A percentile compares a stretch with the other conserved stretches of the same genome.
Evolutionary conservation across 2,329 filamentous ascomycete genomes (phyloP).

Genomic region (Knufia petricola): DNA sequence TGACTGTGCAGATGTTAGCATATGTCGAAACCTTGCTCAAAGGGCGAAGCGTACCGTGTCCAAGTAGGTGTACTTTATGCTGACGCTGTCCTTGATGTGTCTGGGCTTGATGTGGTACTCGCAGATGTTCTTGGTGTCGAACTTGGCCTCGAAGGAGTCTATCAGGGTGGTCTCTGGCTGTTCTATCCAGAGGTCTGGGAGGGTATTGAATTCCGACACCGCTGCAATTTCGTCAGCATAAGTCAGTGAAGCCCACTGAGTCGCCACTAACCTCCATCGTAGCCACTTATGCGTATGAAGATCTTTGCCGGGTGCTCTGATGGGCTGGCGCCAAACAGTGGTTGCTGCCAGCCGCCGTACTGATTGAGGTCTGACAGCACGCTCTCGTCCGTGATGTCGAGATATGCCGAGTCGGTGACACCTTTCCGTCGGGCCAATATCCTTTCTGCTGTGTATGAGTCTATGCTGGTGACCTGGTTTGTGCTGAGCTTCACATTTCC

Average conservation of each 20-base stretch:
- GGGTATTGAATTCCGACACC: constrained; percentile 10
- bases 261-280: constrained; percentile 12
- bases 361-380: constrained; percentile 49
- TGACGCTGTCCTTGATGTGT: constrained; percentile 17
- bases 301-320: constrained; percentile 24
- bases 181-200: constrained; percentile 23
- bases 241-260: not conserved
- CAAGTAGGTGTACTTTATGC: constrained; percentile 21
- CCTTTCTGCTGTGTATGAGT: constrained; percentile 28
- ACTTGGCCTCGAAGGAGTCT: constrained; percentile 19
- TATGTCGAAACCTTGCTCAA: not conserved
- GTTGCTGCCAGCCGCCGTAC: constrained; percentile 46
- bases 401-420: constrained; percentile 38
- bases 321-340: constrained; percentile 40
- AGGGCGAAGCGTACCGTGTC: constrained; percentile 13
- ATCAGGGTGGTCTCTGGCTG: constrained; percentile 17
- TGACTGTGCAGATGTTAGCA: constrained; percentile 10
- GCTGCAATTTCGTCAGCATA: not conserved
- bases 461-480: constrained; percentile 11
- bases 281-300: constrained; percentile 26
- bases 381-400: constrained; percentile 34
- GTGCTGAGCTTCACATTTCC: not conserved
- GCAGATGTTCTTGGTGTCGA: constrained; percentile 15
- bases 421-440: constrained; percentile 40
- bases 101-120: constrained; percentile 19